These are phyloP conservation scores for Allantophomopsis cytisporea DNA, from an alignment of 2,329 filamentous ascomycete species.

Conservation along the genomic window DNA sequence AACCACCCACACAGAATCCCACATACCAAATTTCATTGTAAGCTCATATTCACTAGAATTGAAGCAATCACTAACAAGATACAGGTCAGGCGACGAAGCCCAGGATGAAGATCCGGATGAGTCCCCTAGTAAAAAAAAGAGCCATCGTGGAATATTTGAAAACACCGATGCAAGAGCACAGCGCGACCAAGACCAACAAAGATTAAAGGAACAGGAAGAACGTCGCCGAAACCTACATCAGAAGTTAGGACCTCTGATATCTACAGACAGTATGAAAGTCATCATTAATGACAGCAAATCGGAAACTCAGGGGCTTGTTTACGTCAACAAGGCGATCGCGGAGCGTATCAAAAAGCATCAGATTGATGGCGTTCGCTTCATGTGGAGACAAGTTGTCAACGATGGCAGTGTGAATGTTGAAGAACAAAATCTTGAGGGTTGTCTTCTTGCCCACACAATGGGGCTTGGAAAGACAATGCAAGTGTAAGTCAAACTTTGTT, in stretches of 20 bases:
- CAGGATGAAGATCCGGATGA: too few relatives aligned
- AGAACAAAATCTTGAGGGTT: constrained; percentile 49
- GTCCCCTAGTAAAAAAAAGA: constrained; percentile 9
- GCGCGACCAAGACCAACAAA: constrained; percentile 39
- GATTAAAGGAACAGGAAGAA: constrained; percentile 36
- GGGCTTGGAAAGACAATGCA: constrained; percentile 90
- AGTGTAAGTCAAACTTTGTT: constrained; percentile 30
- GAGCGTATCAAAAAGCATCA: constrained; percentile 65
- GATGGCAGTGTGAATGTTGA: constrained; percentile 17
- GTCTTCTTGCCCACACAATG: constrained; percentile 80
- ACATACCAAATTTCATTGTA: too few relatives aligned
- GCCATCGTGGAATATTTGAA: constrained; percentile 27
- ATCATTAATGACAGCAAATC: constrained; percentile 56
- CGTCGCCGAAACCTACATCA: constrained; percentile 32
- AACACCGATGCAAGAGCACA: constrained; percentile 30
- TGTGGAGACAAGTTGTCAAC: constrained; percentile 73
- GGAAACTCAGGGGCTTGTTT: constrained; percentile 45
- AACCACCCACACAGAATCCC: constrained; percentile 4
- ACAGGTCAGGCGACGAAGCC: too few relatives aligned
- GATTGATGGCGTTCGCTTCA: constrained; percentile 66
- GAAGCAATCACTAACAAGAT: too few relatives aligned
- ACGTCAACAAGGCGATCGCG: constrained; percentile 51
- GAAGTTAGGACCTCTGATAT: constrained; percentile 28
- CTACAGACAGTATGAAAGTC: constrained; percentile 30
- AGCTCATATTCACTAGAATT: too few relatives aligned